Base-by-base conservation (phyloP, 2,329 filamentous ascomycete species). In the Alternaria sp. region DNA sequence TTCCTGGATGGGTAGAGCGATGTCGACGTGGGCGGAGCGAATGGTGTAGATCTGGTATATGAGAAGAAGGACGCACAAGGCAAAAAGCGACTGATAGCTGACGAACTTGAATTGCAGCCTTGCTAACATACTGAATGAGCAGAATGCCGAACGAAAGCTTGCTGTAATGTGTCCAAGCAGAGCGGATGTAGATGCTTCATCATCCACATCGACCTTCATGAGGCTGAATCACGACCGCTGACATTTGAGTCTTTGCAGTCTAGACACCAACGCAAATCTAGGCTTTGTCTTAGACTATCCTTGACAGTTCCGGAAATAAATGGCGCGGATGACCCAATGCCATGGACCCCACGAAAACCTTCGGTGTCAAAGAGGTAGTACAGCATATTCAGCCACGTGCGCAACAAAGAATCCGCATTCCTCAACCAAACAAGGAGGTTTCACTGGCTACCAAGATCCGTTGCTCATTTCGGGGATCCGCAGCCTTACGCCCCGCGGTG, bases 21-120 rank as follows among this genome's bases (percentile, higher is more conserved):
- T 23, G 3, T 14, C 23, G 3, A 23, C 30, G n/a, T 8, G 45
- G 55, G 43, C 43, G 6, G 55, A 30, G 44, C 45, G 44, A 10
- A 57, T 20, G 25, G 55, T 47, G 44, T 28, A 57, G 44, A 57
- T 23, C 18, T 57, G 55, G 44, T 57, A 57, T 14, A 57, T 21
- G 26, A 57, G 10, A n/a, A 45, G 28, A 11, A 57, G 7, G 12
- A 37, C 55, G 20, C 44, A 57, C 7, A 57, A 47, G 18, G 44
- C 55, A 30, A 49, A 6, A 9, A 57, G 44, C n/a, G 44, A 47
- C 18, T 57, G 43, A 37, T 57, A 41, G 55, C 45, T 57, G 28
- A 57, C 20, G 6, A 57, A 21, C 23, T 30, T 57, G 43, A 57
- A 47, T 3, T 37, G 55, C 14, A 37, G 26, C 23, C 43, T 26